Conservation (phyloP, 2,329 filamentous ascomycete genomes). For the Daldinia sp. region DNA sequence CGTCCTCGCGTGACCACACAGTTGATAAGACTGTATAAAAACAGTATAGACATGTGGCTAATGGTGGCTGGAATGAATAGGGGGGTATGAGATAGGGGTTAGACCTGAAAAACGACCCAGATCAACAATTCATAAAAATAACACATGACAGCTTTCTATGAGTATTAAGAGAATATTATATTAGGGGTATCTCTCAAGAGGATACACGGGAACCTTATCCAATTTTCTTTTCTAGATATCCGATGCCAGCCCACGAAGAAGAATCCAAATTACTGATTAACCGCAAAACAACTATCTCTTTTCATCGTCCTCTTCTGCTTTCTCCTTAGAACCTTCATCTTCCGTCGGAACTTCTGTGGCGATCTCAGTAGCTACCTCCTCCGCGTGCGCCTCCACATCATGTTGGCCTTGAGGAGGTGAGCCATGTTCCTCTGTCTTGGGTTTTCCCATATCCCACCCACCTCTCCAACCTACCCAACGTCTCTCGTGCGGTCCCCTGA, state of each 20-base stretch:
- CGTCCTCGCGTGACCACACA: constrained; percentile 18
- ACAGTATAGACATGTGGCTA: constrained; percentile 17
- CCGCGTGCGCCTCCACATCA: constrained; percentile 33
- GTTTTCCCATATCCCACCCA: constrained; percentile 47
- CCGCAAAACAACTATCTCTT: background rate
- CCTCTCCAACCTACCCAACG: constrained; percentile 53
- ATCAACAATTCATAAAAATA: background rate
- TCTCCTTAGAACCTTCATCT: constrained; percentile 23
- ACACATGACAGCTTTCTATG: background rate
- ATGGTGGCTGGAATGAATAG: constrained; percentile 18
- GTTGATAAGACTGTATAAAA: constrained; percentile 2
- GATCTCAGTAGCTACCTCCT: constrained; percentile 15
- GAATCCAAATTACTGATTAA: background rate
- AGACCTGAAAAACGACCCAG: background rate
- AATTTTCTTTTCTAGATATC: background rate
- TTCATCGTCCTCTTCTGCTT: constrained; percentile 2
- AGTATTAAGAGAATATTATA: no score
- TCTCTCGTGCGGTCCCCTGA: constrained; percentile 50
- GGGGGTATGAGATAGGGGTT: constrained; percentile 18
- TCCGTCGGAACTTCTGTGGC: constrained; percentile 24
- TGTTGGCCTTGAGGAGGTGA: background rate
- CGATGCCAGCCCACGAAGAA: background rate
- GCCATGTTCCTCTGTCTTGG: constrained; percentile 29
- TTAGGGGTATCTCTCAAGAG: background rate
- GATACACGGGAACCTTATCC: background rate